Percentiles rank a stretch among this genome's conserved stretches.
Evolutionary conservation across 345 rosid species (phyloP).

Genomic region (Aquilaria yunnanensis): DNA sequence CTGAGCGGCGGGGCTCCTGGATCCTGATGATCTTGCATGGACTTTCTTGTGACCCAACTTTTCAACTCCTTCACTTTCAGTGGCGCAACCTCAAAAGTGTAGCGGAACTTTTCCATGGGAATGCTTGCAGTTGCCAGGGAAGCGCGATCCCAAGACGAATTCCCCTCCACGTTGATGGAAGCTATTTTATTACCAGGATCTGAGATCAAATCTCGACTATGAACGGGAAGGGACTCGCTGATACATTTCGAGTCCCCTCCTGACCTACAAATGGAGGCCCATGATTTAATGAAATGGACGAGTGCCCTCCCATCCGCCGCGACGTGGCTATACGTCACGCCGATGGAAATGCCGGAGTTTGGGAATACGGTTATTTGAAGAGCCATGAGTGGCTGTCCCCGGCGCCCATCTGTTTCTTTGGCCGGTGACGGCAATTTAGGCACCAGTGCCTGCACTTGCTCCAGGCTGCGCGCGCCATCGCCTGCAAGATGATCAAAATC

Average conservation of each 20-base stretch:
- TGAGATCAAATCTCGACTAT: slow-evolving; percentile 17
- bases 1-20: not conserved
- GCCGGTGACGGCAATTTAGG: slow-evolving; percentile 16
- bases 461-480: not conserved
- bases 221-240: slow-evolving; percentile 2
- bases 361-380: slow-evolving; percentile 29
- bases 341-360: slow-evolving; percentile 28
- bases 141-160: slow-evolving; percentile 7
- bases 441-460: slow-evolving; percentile 15
- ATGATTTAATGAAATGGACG: slow-evolving; percentile 31
- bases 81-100: slow-evolving; percentile 16
- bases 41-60: slow-evolving; percentile 16
- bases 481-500: slow-evolving; percentile 8
- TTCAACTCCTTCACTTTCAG: slow-evolving; percentile 20
- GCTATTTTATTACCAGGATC: slow-evolving; percentile 20
- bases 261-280: slow-evolving; percentile 21
- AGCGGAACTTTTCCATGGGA: slow-evolving; percentile 12
- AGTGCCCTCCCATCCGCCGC: slow-evolving; percentile 40
- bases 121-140: not conserved
- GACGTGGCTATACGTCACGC: slow-evolving; percentile 36
- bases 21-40: not conserved
- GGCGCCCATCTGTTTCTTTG: no score
- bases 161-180: slow-evolving; percentile 20
- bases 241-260: not conserved
- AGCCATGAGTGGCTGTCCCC: slow-evolving; percentile 20